These are phyloP conservation scores for Aspergillus ellipticus DNA, from an alignment of 495 filamentous ascomycete genomes.

Conservation along the genomic window DNA sequence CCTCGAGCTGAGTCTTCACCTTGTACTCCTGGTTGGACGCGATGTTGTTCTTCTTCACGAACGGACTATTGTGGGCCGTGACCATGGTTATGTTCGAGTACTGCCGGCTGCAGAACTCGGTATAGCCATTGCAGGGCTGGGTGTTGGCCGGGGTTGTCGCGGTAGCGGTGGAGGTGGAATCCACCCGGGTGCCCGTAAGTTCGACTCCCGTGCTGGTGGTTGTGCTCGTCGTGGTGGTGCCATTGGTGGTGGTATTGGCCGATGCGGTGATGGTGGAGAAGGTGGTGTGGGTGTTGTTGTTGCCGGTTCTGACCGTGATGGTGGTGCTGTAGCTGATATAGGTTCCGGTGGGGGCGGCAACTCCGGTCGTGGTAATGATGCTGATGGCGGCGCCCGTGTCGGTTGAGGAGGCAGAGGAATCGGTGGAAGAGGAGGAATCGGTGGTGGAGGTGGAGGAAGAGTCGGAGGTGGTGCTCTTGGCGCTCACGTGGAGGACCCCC, in stretches of 20 bases:
- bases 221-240: constrained; percentile 33
- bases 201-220: constrained; percentile 37
- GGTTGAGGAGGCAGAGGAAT: neutral
- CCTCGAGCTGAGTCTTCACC: constrained; percentile 74
- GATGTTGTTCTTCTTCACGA: constrained; percentile 61
- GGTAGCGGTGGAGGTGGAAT: constrained; percentile 36
- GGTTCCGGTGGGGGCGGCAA: neutral
- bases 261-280: constrained; percentile 16
- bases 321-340: constrained; percentile 4
- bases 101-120: constrained; percentile 72
- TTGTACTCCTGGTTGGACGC: constrained; percentile 72
- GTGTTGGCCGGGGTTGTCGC: constrained; percentile 52
- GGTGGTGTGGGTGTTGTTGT: constrained; percentile 30
- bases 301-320: constrained; percentile 16
- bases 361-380: neutral
- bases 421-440: neutral
- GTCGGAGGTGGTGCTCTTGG: neutral
- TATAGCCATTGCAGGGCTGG: constrained; percentile 78
- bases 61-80: constrained; percentile 84
- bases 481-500: neutral
- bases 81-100: constrained; percentile 91
- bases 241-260: constrained; percentile 31
- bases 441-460: neutral
- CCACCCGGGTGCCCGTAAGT: constrained; percentile 38
- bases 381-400: neutral